Evolutionary conservation across 140 eudicot species (phyloP).

Genomic region (Artemisia princeps): DNA sequence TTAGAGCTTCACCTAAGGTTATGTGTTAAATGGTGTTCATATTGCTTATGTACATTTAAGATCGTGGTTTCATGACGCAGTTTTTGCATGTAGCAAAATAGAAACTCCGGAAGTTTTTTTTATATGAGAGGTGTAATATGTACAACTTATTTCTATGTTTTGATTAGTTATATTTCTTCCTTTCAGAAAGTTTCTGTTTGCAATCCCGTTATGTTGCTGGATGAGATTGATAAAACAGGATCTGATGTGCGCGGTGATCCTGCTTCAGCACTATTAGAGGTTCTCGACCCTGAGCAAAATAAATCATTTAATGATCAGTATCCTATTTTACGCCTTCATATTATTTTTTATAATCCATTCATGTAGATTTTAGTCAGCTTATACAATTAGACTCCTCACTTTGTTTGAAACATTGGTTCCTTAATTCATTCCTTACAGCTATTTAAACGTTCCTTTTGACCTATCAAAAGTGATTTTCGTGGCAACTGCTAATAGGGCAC

Average conservation of each 20-base stretch:
- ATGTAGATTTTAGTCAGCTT: background rate
- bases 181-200: slow-evolving; percentile 80
- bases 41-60: background rate
- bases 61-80: background rate
- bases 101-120: background rate
- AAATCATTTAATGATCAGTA: slow-evolving; percentile 93
- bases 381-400: background rate
- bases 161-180: background rate
- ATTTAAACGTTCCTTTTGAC: slow-evolving; percentile 91
- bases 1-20: background rate
- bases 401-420: slow-evolving; percentile 17
- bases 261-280: slow-evolving; percentile 92
- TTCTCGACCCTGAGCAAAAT: slow-evolving; percentile 97
- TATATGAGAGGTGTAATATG: background rate
- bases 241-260: slow-evolving; percentile 98
- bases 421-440: slow-evolving; percentile 47
- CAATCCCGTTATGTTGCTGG: slow-evolving; percentile 94
- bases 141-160: slow-evolving; percentile 2
- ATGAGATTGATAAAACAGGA: slow-evolving; percentile 98
- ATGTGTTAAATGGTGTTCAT: too few species aligned
- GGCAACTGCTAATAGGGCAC: slow-evolving; percentile 88
- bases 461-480: slow-evolving; percentile 89
- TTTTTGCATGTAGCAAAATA: background rate
- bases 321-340: slow-evolving; percentile 33
- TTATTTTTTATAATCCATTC: background rate